phyloP scores from a whole-genome alignment of 148 eudicot species.

The Cornus suecica region DNA sequence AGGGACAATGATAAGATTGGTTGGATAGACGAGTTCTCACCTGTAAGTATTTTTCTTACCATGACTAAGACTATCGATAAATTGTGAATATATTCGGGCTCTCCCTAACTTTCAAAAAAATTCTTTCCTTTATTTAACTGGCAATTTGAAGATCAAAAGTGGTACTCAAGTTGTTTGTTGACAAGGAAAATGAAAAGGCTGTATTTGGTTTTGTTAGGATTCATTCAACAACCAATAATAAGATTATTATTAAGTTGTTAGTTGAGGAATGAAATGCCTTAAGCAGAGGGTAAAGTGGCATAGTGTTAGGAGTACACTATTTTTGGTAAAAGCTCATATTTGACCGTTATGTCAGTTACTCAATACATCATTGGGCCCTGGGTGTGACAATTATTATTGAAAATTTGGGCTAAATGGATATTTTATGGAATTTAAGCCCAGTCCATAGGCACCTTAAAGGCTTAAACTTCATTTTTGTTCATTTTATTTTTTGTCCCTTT shows the following conservation, averaged over 20 bases:
- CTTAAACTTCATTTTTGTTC: too few species aligned
- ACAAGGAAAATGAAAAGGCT: not conserved
- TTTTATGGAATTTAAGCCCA: too few species aligned
- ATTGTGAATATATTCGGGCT: not conserved
- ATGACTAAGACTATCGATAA: slow-evolving; percentile 20
- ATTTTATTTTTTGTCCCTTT: too few species aligned
- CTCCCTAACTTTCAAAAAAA: not conserved
- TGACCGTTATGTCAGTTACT: slow-evolving; percentile 12
- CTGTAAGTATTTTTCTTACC: slow-evolving; percentile 47
- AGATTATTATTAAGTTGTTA: slow-evolving; percentile 43
- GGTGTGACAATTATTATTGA: not conserved
- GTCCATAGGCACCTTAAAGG: too few species aligned
- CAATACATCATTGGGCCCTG: not conserved
- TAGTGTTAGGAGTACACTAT: not conserved
- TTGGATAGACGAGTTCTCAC: slow-evolving; percentile 19
- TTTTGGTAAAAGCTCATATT: not conserved
- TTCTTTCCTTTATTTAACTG: not conserved
- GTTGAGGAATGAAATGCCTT: slow-evolving; percentile 24
- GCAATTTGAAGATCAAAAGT: not conserved
- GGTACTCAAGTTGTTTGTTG: not conserved
- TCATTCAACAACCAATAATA: slow-evolving; percentile 19
- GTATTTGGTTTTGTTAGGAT: slow-evolving; percentile 2
- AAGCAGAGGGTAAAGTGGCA: slow-evolving; percentile 6
- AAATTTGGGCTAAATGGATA: not conserved
- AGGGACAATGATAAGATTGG: slow-evolving; percentile 30